Base-by-base conservation (phyloP, 2,329 filamentous ascomycete species). In the Exophiala bonariae region DNA sequence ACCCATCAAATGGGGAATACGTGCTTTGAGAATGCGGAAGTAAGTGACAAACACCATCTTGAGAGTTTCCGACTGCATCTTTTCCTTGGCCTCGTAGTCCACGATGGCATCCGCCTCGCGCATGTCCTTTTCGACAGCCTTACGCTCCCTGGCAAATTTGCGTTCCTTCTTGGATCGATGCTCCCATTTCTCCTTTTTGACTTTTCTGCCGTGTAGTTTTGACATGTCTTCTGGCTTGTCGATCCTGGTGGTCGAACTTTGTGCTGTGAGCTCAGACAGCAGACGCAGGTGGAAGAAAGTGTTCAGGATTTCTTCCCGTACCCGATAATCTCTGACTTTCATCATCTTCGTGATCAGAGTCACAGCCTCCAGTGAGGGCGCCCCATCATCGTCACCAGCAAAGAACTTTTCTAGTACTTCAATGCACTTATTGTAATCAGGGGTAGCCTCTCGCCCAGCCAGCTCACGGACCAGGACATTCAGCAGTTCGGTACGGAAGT, bases 31-130 rank as follows among this genome's bases (percentile, higher is more conserved):
- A 44, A 97, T 92, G 42, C 91, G 86, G 69, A 99, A 97, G 72
- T 99, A 99, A 2, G 85, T 86, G 13, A 88, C 88, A 64, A 99
- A 99, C 9, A 99, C 93, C 49, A 96, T 78, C 71, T 97, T 99
- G 41, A 99, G 73, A 2, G 91, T 96, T 69, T 99, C 95, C 4
- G 89, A 87, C 68, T 99, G 93, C 79, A 95, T 93, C 59, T 86
- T 83, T 63, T 97, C 93, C 41, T 89, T 82, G 67, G 96, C 90
- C 67, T 99, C 92, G 62, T 96, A 87, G 57, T 84, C 87, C 51
- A 97, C 92, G 3, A 87, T 78, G 2, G 93, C 93, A 65, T 97
- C 91, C 1, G 93, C 92, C 61, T 92, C 84, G 36, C 84, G 84
- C 85, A 99, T 90, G 61, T 97, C 92, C 66, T 96, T 95, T 57